Evolutionary conservation across 2,329 filamentous ascomycete species (phyloP).

Genomic region (Fusarium irregulare): DNA sequence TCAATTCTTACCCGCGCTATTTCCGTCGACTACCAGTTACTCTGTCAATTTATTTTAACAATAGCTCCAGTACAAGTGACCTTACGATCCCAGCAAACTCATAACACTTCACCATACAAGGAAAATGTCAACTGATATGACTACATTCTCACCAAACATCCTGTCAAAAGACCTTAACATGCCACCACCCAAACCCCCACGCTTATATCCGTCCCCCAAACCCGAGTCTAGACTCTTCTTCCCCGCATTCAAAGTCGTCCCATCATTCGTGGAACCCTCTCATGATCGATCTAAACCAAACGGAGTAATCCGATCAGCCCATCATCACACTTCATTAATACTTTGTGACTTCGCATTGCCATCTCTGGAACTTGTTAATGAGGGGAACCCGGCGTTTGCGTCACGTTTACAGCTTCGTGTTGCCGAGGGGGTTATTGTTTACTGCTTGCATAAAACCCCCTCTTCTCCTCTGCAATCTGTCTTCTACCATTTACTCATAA

Average conservation of each 20-base stretch:
- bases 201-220: background rate
- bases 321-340: constrained; percentile 5
- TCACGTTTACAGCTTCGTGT: constrained; percentile 4
- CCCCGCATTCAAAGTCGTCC: constrained; percentile 4
- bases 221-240: background rate
- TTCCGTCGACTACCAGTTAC: rapidly evolving
- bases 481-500: background rate
- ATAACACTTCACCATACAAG: too few species aligned
- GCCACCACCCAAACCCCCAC: background rate
- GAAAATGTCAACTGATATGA: background rate
- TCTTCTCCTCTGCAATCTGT: background rate
- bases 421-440: background rate
- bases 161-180: background rate
- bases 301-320: constrained; percentile 11
- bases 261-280: constrained; percentile 11
- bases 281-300: constrained; percentile 8
- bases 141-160: background rate
- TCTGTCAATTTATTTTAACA: too few species aligned
- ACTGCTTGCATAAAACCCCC: background rate
- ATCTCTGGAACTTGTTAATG: constrained; percentile 9
- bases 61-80: too few species aligned
- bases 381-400: constrained; percentile 13
- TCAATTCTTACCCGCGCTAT: rapidly evolving
- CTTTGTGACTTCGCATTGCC: constrained; percentile 27
- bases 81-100: rapidly evolving